Evolutionary conservation across 192 early-diverging fungal genomes (phyloP), one percentile per base, ranked within the genome.

Genomic region (Coemansia sp.): DNA sequence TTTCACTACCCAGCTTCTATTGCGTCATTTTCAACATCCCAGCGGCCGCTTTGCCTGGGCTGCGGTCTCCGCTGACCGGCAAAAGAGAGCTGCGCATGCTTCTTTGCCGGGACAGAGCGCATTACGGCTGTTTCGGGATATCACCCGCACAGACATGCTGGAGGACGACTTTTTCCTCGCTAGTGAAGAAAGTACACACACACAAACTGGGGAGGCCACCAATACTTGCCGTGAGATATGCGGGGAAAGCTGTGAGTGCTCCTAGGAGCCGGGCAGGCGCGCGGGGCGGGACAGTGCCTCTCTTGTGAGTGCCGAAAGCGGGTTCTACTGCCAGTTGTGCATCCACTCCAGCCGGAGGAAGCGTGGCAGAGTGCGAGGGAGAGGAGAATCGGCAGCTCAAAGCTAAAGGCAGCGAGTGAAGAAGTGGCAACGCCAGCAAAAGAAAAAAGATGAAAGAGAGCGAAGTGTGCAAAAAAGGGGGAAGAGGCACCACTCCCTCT

Each of bases 121-220:
- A 27, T 54, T 54, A 54, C 51, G 51, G 51, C 27, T 54, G 51
- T 54, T 54, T 54, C 51, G 51, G 51, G 51, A 35, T 54, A 54
- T 32, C 17, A 51, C n/a, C 27, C 47, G 47, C 47, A 51, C 47
- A 27, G 51, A 24, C 14, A 54, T 54, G 25, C 27, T 22, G 51
- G 29, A 53, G 49, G 31, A 25, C 31, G 27, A 54, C 51, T 15
- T 31, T 17, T 54, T 32, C 24, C 27, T 11, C 25, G 29, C 1
- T n/a, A n/a, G 41, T 14, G 15, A n/a, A 43, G 41, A 54, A 25
- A 17, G 14, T 27, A 54, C 31, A 15, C 15, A 54, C 27, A 17
- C 29, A 25, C 31, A 7, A 24, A 32, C 51, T 6, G 14, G 27
- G 51, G n/a, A n/a, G n/a, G n/a, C n/a, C n/a, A 25, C 17, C 31